phyloP scores from a whole-genome alignment of 805 yeast genomes.

The Spathaspora passalidarum region DNA sequence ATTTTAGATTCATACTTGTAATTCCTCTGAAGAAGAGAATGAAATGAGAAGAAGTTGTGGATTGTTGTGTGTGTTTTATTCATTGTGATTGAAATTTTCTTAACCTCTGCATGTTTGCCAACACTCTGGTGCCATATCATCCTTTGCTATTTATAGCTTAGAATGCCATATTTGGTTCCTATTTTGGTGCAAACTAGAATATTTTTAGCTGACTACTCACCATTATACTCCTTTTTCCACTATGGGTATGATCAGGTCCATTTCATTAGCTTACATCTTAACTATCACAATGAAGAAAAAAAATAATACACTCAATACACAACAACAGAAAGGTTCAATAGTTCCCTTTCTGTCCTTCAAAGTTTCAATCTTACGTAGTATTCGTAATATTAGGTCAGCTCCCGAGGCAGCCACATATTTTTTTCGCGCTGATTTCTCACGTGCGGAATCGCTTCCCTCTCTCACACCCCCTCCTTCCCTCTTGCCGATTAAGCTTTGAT shows the following conservation, averaged over 20 bases:
- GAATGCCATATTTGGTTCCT: constrained; percentile 67
- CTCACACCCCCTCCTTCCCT: too few species aligned
- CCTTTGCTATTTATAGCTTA: constrained; percentile 8
- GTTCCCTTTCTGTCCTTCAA: neutral
- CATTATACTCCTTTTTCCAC: constrained; percentile 37
- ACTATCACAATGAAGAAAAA: neutral
- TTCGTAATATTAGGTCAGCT: neutral
- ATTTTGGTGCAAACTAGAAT: constrained; percentile 85
- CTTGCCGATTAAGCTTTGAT: neutral
- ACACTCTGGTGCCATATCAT: constrained; percentile 84
- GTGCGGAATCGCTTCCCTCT: too few species aligned
- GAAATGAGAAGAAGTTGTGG: neutral
- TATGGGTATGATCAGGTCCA: constrained; percentile 62
- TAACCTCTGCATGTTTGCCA: constrained; percentile 57
- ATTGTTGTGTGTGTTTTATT: neutral
- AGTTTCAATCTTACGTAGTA: neutral
- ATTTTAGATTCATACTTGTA: neutral
- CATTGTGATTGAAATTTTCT: neutral
- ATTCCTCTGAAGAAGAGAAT: neutral
- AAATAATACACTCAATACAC: neutral
- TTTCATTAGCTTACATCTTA: constrained; percentile 52
- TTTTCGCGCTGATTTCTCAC: constrained; percentile 1
- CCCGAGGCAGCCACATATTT: neutral
- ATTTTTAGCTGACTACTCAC: constrained; percentile 65
- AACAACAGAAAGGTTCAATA: neutral